Evolutionary conservation across 2,329 filamentous ascomycete species (phyloP).

Genomic region (Exophiala sideris): DNA sequence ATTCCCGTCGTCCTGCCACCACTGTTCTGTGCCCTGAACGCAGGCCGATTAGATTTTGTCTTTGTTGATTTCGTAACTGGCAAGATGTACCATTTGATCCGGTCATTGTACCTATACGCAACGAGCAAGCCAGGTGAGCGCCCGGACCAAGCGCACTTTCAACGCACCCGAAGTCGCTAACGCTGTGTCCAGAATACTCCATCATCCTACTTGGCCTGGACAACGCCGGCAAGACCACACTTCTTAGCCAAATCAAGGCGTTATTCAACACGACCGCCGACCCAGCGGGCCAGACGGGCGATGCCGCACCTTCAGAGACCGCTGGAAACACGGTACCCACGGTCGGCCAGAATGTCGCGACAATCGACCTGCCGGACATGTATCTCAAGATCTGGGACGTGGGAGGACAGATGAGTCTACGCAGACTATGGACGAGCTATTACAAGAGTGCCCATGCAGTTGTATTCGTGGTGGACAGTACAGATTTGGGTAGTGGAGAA

Average conservation of each 20-base stretch:
- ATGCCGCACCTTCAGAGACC: conserved; percentile 56
- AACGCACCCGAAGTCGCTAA: neutral
- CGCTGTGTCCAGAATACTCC: conserved; percentile 70
- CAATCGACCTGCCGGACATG: conserved; percentile 86
- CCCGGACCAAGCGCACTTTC: neutral
- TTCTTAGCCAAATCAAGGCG: conserved; percentile 93
- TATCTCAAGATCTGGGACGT: conserved; percentile 99
- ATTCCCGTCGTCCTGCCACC: conserved; percentile 1
- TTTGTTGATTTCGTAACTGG: neutral
- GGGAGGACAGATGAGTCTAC: conserved; percentile 83
- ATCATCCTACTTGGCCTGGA: conserved; percentile 95
- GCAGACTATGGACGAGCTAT: conserved; percentile 93
- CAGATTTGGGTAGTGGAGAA: conserved; percentile 73
- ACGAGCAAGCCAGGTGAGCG: conserved; percentile 88
- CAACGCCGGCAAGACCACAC: conserved; percentile 97
- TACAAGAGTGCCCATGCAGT: conserved; percentile 93
- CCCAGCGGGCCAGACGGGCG: conserved; percentile 36
- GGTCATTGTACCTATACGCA: conserved; percentile 89
- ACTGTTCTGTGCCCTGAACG: conserved; percentile 4
- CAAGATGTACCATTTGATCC: conserved; percentile 89
- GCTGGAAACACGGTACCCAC: conserved; percentile 85
- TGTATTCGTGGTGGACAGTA: conserved; percentile 94
- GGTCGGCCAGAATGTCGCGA: conserved; percentile 93
- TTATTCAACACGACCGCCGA: conserved; percentile 62
- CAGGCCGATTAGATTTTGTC: neutral